These are phyloP conservation scores for Tetragonia tetragonoides DNA, from an alignment of 148 eudicot species.

Conservation along the genomic window DNA sequence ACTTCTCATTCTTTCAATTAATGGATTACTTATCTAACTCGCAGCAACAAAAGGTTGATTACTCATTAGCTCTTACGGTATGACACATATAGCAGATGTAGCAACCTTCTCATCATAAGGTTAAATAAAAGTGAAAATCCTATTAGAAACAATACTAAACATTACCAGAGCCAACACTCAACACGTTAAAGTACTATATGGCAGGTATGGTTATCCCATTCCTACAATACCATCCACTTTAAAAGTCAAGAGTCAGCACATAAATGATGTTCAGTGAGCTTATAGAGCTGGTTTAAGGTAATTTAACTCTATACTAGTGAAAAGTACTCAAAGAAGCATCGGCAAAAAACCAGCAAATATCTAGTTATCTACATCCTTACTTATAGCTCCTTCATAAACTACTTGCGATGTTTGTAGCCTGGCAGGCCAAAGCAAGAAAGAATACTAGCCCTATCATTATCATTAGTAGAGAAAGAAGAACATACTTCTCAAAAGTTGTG, in stretches of 20 bases:
- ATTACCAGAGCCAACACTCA: no score
- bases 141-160: background rate
- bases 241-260: no score
- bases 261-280: no score
- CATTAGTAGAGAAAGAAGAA: background rate
- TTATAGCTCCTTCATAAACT: background rate
- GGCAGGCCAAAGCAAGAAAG: background rate
- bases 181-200: no score
- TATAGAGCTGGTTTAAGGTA: no score
- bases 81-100: background rate
- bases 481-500: slow-evolving; percentile 81
- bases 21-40: background rate
- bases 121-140: background rate
- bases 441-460: background rate
- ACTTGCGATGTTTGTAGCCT: slow-evolving; percentile 5
- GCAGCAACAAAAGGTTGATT: background rate
- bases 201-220: no score
- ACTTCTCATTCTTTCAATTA: background rate
- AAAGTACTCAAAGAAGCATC: no score
- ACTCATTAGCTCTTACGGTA: no score
- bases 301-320: no score
- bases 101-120: background rate
- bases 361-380: background rate
- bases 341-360: background rate
- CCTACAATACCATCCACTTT: no score